Percentiles rank a stretch among this genome's conserved stretches.
Evolutionary conservation across 192 early-diverging fungal genomes (phyloP).

Genomic region (Coemansia sp.): DNA sequence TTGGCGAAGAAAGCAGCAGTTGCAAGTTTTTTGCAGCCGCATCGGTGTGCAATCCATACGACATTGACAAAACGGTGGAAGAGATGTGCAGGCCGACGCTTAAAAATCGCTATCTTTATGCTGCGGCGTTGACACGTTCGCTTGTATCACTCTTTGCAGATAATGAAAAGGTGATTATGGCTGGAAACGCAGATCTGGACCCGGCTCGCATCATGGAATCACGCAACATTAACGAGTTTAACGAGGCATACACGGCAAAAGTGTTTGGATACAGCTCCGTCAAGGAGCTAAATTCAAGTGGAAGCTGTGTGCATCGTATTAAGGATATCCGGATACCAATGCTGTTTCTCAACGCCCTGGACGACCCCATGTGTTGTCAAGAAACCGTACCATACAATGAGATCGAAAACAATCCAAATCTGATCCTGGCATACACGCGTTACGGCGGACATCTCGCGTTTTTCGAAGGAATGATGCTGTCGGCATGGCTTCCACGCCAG

Average conservation of each 20-base stretch:
- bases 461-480: slow-evolving; percentile 44
- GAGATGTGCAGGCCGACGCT: slow-evolving; percentile 56
- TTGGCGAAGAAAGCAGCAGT: slow-evolving; percentile 75
- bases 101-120: slow-evolving; percentile 63
- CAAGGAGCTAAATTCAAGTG: slow-evolving; percentile 72
- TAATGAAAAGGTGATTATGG: slow-evolving; percentile 54
- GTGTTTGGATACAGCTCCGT: slow-evolving; percentile 77
- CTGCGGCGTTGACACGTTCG: slow-evolving; percentile 57
- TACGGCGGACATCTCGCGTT: slow-evolving; percentile 92
- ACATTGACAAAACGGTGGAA: slow-evolving; percentile 60
- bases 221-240: slow-evolving; percentile 77
- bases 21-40: slow-evolving; percentile 77
- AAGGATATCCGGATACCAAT: slow-evolving; percentile 73
- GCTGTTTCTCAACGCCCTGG: slow-evolving; percentile 78
- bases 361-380: slow-evolving; percentile 81
- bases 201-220: slow-evolving; percentile 52
- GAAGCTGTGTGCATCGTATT: slow-evolving; percentile 60
- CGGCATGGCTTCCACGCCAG: slow-evolving; percentile 64
- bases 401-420: slow-evolving; percentile 71
- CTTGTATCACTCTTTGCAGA: slow-evolving; percentile 53
- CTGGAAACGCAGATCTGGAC: slow-evolving; percentile 49
- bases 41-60: slow-evolving; percentile 85
- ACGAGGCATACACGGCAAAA: slow-evolving; percentile 70
- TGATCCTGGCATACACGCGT: slow-evolving; percentile 74
- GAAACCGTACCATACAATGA: slow-evolving; percentile 75